These are phyloP conservation scores for Cladosporium sp. DNA, from an alignment of 2,329 filamentous ascomycete species.

Conservation along the genomic window DNA sequence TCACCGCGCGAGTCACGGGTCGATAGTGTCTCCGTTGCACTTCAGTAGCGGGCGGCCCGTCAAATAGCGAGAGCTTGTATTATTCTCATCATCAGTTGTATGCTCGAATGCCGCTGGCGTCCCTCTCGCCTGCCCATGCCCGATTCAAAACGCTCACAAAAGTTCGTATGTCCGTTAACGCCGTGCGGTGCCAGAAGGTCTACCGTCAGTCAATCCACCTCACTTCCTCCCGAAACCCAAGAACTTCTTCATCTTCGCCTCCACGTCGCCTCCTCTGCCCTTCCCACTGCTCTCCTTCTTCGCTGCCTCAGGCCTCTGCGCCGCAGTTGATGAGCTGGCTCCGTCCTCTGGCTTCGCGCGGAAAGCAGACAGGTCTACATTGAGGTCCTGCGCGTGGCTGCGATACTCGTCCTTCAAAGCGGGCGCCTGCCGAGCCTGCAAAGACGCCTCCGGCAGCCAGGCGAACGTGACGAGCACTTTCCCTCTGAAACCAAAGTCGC, in stretches of 20 bases:
- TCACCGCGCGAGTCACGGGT: no score
- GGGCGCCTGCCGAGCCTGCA: conserved; percentile 47
- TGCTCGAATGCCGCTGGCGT: no score
- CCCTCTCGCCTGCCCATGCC: not conserved
- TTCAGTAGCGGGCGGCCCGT: no score
- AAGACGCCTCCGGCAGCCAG: conserved; percentile 62
- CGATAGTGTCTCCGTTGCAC: no score
- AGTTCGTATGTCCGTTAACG: not conserved
- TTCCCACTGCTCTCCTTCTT: conserved; percentile 25
- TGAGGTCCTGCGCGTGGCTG: conserved; percentile 59
- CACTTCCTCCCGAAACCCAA: conserved; percentile 66
- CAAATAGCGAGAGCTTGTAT: no score
- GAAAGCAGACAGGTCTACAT: conserved; percentile 48
- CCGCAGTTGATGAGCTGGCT: conserved; percentile 10
- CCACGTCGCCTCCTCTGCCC: conserved; percentile 32
- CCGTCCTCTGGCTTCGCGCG: conserved; percentile 18
- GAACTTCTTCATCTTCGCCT: conserved; percentile 60
- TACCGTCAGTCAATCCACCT: not conserved
- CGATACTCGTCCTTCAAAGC: conserved; percentile 56
- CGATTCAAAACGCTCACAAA: not conserved
- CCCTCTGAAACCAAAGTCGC: conserved; percentile 62
- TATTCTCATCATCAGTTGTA: no score
- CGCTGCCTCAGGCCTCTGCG: conserved; percentile 23
- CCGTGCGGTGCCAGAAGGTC: not conserved
- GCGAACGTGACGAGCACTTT: conserved; percentile 68